Base-by-base conservation (phyloP, 2,329 filamentous ascomycete species). In the Chaetomiaceae sp. region DNA sequence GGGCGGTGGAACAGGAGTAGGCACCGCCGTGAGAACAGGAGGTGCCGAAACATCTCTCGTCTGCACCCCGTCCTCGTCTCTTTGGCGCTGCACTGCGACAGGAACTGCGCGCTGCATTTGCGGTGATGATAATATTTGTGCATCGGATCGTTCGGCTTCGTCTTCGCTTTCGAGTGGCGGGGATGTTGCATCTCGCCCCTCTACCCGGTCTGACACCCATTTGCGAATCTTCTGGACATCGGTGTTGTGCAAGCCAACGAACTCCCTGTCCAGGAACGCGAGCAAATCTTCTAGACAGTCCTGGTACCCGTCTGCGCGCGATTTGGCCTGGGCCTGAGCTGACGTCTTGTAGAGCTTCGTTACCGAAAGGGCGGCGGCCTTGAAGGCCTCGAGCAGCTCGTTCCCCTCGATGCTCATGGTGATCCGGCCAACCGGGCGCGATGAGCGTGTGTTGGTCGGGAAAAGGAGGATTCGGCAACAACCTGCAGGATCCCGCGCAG, bases 331-430 rank as follows among this genome's bases (percentile, higher is more conserved):
- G 44, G 89, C 87, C 29, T 84, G 78, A 11, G 89, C 86, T 3
- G 92, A 92, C 34, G 86, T 91, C 72, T 96, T 96, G 75, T 97
- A 97, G 13, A 99, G 84, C 65, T 95, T 96, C 43, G 94, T 97
- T 51, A 97, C 91, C 5, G 90, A 95, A 30, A 96, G 78, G 18
- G 94, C 94, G 30, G 94, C 94, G 14, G 87, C 84, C 70, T 90
- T 94, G 78, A 99, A 99, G 54, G 89, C 86, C 62, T 92, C 86
- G 53, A 96, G 82, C 43, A 96, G 82, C 65, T 85, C 82, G 16
- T 80, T 78, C 16, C 75, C 73, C 41, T 76, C 75, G 59, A 61
- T 55, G 54, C 63, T 67, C 66, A 68, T 68, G n/a, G 62, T 72
- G 60, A 21, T 4, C 9, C 9, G 27, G 18, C n/a, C 10, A 27